phyloP scores from a whole-genome alignment of 2,329 filamentous ascomycete genomes.

The Periconia digitata region DNA sequence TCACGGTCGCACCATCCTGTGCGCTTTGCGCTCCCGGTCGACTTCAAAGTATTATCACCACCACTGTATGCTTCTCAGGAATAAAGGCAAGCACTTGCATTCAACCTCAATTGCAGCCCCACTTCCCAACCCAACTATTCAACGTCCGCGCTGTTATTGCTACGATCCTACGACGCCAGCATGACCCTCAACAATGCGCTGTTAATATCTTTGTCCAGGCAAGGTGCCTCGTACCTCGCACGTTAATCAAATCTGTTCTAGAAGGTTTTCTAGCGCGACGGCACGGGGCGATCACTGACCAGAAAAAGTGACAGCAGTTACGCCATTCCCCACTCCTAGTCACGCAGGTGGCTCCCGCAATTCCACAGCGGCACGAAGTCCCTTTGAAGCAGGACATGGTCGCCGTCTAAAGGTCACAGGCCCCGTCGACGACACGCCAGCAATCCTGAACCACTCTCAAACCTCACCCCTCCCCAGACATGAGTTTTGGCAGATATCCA shows the following conservation, averaged over 20 bases:
- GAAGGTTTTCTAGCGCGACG: slow-evolving; percentile 28
- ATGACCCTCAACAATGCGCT: slow-evolving; percentile 14
- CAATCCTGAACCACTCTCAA: not conserved
- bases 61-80: not conserved
- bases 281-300: slow-evolving; percentile 25
- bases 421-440: no score
- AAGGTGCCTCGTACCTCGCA: slow-evolving; percentile 7
- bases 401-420: not conserved
- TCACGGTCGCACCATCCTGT: slow-evolving; percentile 20
- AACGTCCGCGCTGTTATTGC: not conserved
- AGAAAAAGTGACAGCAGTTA: slow-evolving; percentile 6
- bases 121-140: not conserved
- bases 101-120: not conserved
- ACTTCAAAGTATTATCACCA: no score
- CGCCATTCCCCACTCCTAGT: slow-evolving; percentile 4
- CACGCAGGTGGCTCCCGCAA: slow-evolving; percentile 12
- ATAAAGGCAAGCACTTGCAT: not conserved
- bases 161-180: slow-evolving; percentile 6
- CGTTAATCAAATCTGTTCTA: slow-evolving; percentile 28
- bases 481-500: not conserved
- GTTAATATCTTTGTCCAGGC: slow-evolving; percentile 2
- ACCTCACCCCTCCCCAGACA: not conserved
- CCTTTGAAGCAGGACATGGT: not conserved
- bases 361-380: slow-evolving; percentile 10
- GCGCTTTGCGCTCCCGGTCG: slow-evolving; percentile 15